Percentiles rank a stretch among this genome's conserved stretches.
These are phyloP conservation scores for Suillus lakei DNA, from an alignment of 768 basidiomycete genomes.

Conservation along the genomic window DNA sequence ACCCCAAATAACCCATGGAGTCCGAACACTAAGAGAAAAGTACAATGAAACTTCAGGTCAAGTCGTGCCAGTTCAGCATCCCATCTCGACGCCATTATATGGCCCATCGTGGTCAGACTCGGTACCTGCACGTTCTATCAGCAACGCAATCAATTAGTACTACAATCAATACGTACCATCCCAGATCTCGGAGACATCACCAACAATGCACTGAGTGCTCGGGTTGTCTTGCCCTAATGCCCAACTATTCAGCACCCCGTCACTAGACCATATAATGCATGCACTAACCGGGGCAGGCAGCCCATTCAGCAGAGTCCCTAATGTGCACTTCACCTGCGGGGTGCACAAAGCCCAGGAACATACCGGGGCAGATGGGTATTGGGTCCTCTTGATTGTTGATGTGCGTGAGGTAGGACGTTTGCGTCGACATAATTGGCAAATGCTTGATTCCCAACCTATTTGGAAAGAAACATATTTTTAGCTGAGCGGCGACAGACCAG, in stretches of 20 bases:
- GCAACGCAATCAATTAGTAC: background rate
- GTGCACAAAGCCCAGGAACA: conserved; percentile 46
- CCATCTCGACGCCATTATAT: conserved; percentile 35
- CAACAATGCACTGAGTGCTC: conserved; percentile 35
- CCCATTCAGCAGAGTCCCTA: conserved; percentile 52
- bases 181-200: conserved; percentile 45
- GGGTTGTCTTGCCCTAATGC: conserved; percentile 62
- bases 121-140: conserved; percentile 23
- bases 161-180: conserved; percentile 19
- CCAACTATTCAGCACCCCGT: background rate
- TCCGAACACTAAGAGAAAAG: background rate
- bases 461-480: background rate
- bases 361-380: conserved; percentile 40
- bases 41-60: background rate
- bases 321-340: conserved; percentile 49
- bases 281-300: conserved; percentile 52
- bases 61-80: conserved; percentile 5
- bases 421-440: conserved; percentile 63
- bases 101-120: conserved; percentile 51
- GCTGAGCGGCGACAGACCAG: background rate
- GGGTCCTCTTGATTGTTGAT: conserved; percentile 56
- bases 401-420: conserved; percentile 48
- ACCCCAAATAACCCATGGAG: background rate
- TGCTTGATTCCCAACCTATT: conserved; percentile 58
- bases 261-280: background rate